A percentile compares a stretch with the other conserved stretches of the same genome.
Conservation (phyloP, 495 filamentous ascomycete species). For the Penicillium mononematosum region DNA sequence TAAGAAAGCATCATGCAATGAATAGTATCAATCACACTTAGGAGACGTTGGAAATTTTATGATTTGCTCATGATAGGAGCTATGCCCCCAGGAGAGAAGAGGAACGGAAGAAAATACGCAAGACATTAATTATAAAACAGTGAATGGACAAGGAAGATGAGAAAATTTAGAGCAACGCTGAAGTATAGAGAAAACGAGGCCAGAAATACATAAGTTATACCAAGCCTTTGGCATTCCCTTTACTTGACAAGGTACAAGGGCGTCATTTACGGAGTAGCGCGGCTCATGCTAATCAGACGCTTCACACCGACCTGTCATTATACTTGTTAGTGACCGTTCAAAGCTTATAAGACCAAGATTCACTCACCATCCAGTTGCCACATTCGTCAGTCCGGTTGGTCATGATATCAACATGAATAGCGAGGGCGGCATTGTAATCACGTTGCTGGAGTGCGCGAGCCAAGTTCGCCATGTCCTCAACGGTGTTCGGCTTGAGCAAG, state of each 20-base stretch:
- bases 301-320: slow-evolving; percentile 76
- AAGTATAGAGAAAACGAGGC: slow-evolving; percentile 14
- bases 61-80: slow-evolving; percentile 26
- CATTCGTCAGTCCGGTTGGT: slow-evolving; percentile 81
- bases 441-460: slow-evolving; percentile 64
- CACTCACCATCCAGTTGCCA: slow-evolving; percentile 91
- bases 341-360: neutral
- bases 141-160: slow-evolving; percentile 24
- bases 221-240: slow-evolving; percentile 12
- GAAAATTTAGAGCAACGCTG: slow-evolving; percentile 10
- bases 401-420: slow-evolving; percentile 78
- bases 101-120: slow-evolving; percentile 21
- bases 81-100: slow-evolving; percentile 12
- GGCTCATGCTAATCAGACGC: slow-evolving; percentile 88
- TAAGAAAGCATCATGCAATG: neutral
- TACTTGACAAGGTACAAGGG: neutral
- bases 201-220: slow-evolving; percentile 16
- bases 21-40: neutral
- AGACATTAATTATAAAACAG: slow-evolving; percentile 28
- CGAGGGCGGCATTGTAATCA: slow-evolving; percentile 73
- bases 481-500: slow-evolving; percentile 76
- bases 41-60: slow-evolving; percentile 15
- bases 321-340: slow-evolving; percentile 14
- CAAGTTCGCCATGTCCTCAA: slow-evolving; percentile 66
- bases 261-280: slow-evolving; percentile 59